phyloP scores from a whole-genome alignment of 2,329 filamentous ascomycete genomes.

The Colletotrichum musae region DNA sequence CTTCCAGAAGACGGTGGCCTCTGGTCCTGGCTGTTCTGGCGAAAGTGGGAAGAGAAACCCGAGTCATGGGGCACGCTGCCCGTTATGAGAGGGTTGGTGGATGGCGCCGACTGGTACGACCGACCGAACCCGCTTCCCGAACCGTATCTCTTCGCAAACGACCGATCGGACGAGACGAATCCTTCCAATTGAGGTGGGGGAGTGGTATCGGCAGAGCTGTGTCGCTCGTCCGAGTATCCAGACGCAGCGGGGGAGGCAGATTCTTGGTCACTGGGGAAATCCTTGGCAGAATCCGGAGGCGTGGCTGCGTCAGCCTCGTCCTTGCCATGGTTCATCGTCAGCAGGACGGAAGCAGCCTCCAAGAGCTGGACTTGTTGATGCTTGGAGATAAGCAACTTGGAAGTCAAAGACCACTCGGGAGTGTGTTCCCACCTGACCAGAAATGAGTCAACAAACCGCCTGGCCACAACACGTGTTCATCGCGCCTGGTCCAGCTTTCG shows the following conservation, averaged over 20 bases:
- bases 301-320: slow-evolving; percentile 67
- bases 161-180: slow-evolving; percentile 66
- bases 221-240: slow-evolving; percentile 81
- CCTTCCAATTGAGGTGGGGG: slow-evolving; percentile 85
- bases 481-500: slow-evolving; percentile 35
- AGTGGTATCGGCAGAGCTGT: slow-evolving; percentile 92
- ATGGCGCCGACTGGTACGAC: slow-evolving; percentile 83
- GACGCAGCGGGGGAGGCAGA: slow-evolving; percentile 85
- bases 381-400: slow-evolving; percentile 98
- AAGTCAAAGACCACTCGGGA: slow-evolving; percentile 96
- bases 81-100: slow-evolving; percentile 63
- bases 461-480: slow-evolving; percentile 5
- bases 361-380: slow-evolving; percentile 98
- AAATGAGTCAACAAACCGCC: slow-evolving; percentile 50
- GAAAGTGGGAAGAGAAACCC: slow-evolving; percentile 70
- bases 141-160: slow-evolving; percentile 71
- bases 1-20: slow-evolving; percentile 82
- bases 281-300: slow-evolving; percentile 75
- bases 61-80: slow-evolving; percentile 67
- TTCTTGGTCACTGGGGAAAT: slow-evolving; percentile 83
- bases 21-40: slow-evolving; percentile 81
- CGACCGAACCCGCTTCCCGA: slow-evolving; percentile 74
- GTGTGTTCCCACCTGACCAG: slow-evolving; percentile 95
- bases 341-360: slow-evolving; percentile 95
- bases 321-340: slow-evolving; percentile 81